Evolutionary conservation across 768 basidiomycete species (phyloP), one percentile per base, ranked within the genome.

Genomic region (Nidularia sp.): DNA sequence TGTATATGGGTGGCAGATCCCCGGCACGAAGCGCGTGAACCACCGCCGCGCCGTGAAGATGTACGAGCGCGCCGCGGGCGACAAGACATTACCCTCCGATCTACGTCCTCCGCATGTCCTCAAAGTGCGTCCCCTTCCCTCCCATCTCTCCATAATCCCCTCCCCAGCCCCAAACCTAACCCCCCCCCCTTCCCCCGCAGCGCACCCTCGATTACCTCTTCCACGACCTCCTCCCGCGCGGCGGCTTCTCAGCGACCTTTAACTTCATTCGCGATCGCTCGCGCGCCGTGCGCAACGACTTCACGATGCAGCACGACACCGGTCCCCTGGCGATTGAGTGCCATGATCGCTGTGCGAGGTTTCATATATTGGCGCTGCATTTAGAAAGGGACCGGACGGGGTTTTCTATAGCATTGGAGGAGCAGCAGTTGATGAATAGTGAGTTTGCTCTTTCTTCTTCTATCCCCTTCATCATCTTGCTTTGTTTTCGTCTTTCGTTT

Each of bases 351-450:
- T 96, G 95, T 64, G 95, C 89, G 41, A 83, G 96, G 35, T 98
- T 90, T 61, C 96, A 98, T 66, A 90, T 98, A 50, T 73, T 98
- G 1, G 86, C 87, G 0, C 66, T 96, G 25, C 90, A 93, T 55
- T 63, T 76, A 45, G 67, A 84, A 64, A 80, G 85, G 25, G 81
- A 86, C 57, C 72, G 66, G 35, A 32, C 68, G 1, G 74, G 73
- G 2, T 88, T 91, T 63, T 81, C 83, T 32, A 65, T 85, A 58
- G 71, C 79, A 12, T 64, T 93, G 67, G 93, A 96, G 65, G 85
- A 92, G 52, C 91, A 95, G 62, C 91, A 94, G 58, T 75, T 95
- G 36, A 90, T 91, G 83, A 92, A 95, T 63, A 87, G 93, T 97
- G 58, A 56, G 90, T 75, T 1, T 2, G 35, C 15, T 48, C 45